Evolutionary conservation across 345 rosid species (phyloP).

Genomic region (Geranium rotundifolium): DNA sequence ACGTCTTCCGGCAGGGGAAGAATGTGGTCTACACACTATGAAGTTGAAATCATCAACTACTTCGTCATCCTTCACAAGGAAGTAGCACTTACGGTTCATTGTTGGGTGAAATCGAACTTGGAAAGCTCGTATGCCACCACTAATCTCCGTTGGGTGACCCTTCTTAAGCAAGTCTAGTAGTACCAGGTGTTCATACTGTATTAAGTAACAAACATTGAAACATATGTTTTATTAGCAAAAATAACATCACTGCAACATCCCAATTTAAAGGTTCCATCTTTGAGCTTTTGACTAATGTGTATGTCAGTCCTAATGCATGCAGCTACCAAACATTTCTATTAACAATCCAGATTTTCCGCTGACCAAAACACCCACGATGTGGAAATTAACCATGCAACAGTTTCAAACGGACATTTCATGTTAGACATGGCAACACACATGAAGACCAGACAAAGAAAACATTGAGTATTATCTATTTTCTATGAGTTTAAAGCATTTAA

Average conservation of each 20-base stretch:
- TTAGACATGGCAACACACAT: too few relatives aligned
- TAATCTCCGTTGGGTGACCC: constrained; percentile 73
- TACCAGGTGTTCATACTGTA: constrained; percentile 72
- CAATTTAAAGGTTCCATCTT: not conserved
- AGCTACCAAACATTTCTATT: too few relatives aligned
- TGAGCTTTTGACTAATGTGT: too few relatives aligned
- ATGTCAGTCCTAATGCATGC: too few relatives aligned
- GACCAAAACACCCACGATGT: too few relatives aligned
- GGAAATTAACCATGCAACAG: too few relatives aligned
- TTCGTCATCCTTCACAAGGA: constrained; percentile 64
- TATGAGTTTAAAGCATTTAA: too few relatives aligned
- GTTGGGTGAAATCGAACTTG: constrained; percentile 66
- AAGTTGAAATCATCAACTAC: constrained; percentile 84
- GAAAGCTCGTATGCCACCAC: constrained; percentile 56
- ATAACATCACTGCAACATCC: constrained; percentile 1
- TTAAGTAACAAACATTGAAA: constrained; percentile 1
- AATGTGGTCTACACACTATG: constrained; percentile 80
- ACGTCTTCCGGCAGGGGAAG: constrained; percentile 82
- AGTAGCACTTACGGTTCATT: constrained; percentile 74
- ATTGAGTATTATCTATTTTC: too few relatives aligned
- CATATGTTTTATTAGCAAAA: not conserved
- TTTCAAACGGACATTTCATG: too few relatives aligned
- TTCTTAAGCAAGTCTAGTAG: constrained; percentile 65
- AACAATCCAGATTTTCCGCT: too few relatives aligned
- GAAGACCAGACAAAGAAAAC: too few relatives aligned